A percentile compares a stretch with the other conserved stretches of the same genome.
Evolutionary conservation across 208 protist genomes (phyloP).

Genomic region (Entamoeba histolytica): DNA sequence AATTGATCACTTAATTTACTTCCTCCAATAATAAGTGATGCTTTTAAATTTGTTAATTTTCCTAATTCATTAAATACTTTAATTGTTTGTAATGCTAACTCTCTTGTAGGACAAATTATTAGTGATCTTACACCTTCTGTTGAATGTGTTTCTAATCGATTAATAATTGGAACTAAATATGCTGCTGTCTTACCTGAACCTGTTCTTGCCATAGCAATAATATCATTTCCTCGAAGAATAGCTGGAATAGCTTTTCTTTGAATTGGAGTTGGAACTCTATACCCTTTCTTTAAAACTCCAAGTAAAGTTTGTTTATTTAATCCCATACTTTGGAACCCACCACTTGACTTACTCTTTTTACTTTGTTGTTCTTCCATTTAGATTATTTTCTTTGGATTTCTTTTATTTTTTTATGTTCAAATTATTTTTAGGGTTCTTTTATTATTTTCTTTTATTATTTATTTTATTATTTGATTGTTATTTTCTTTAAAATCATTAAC

Average conservation of each 20-base stretch:
- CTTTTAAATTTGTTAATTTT: conserved; percentile 63
- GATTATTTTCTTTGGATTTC: too few species aligned
- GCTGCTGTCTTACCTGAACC: conserved; percentile 93
- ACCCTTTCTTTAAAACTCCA: conserved; percentile 35
- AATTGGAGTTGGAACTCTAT: conserved; percentile 68
- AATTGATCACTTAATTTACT: conserved; percentile 85
- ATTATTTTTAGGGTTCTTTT: too few species aligned
- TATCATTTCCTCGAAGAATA: conserved; percentile 64
- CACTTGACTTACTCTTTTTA: not conserved
- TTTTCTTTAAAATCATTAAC: too few species aligned
- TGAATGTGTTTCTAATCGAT: conserved; percentile 22
- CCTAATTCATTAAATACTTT: conserved; percentile 70
- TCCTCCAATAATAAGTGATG: conserved; percentile 78
- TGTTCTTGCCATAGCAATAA: conserved; percentile 96
- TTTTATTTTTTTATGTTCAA: too few species aligned
- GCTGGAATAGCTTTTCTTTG: conserved; percentile 79
- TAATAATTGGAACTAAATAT: conserved; percentile 39
- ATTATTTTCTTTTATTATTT: too few species aligned
- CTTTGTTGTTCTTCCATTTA: too few species aligned
- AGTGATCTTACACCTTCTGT: conserved; percentile 60
- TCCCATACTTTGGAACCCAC: not conserved
- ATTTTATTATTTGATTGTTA: too few species aligned
- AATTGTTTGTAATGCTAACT: conserved; percentile 84
- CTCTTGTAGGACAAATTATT: conserved; percentile 86
- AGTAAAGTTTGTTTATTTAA: not conserved